These are phyloP conservation scores for Durotheca rogersii DNA, from an alignment of 495 filamentous ascomycete species.

Conservation along the genomic window DNA sequence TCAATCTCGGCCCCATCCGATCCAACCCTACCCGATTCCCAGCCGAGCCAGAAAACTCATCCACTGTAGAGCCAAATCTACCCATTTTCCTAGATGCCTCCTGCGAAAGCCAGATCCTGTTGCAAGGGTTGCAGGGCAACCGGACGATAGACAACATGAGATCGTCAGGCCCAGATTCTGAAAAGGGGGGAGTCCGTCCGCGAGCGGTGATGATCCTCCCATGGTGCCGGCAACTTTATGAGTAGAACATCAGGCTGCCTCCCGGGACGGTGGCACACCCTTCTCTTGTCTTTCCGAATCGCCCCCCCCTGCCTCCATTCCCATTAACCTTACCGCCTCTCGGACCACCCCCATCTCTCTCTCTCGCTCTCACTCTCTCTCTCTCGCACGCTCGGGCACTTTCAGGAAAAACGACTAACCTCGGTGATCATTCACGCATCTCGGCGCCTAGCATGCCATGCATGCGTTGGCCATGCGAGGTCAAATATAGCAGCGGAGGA, in stretches of 20 bases:
- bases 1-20: neutral
- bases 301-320: too few relatives aligned
- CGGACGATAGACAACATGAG: neutral
- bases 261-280: too few relatives aligned
- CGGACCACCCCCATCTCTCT: neutral
- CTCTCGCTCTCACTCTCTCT: neutral
- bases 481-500: slow-evolving; percentile 25
- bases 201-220: too few relatives aligned
- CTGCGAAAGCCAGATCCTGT: neutral
- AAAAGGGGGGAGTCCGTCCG: slow-evolving; percentile 11
- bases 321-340: neutral
- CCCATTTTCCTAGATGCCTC: neutral
- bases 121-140: neutral
- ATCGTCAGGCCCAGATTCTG: slow-evolving; percentile 9
- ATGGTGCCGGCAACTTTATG: too few relatives aligned
- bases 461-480: slow-evolving; percentile 11
- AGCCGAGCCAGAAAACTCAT: too few relatives aligned
- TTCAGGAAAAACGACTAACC: slow-evolving; percentile 2
- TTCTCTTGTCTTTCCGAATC: too few relatives aligned
- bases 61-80: neutral
- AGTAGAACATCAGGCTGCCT: too few relatives aligned
- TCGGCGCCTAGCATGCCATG: slow-evolving; percentile 1
- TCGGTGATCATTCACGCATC: neutral
- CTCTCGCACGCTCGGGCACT: neutral
- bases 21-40: too few relatives aligned